Base-by-base conservation (phyloP, 2,329 filamentous ascomycete genomes). In the Pseudogymnoascus verrucosus region DNA sequence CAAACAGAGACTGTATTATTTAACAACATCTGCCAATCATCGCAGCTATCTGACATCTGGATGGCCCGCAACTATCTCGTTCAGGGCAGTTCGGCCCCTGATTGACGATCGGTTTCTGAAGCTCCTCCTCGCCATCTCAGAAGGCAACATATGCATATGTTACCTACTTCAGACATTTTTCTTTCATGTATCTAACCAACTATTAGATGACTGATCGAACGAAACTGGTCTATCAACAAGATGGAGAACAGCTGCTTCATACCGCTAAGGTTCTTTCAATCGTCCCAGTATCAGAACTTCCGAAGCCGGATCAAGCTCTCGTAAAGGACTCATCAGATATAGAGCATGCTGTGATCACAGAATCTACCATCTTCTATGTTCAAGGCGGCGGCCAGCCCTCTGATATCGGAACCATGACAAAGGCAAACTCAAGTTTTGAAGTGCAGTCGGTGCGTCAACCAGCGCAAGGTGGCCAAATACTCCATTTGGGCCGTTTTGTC, bases 301-400 rank as follows among this genome's bases (percentile, higher is more conserved):
- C 64, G 8, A 62, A 65, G 21, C 63, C 63, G 7, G 64, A 72
- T 37, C 67, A 66, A 61, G 26, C 75, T 5, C 80, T 89, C 8
- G 86, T 86, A 77, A 89, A 89, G 71, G 75, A 81, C 11, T 79
- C 76, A 4, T 71, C 71, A 7, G 78, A 81, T 4, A 72, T 79
- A 1, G 79, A 84, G 67, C 79, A 81, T 69, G 80, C 85, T n/a
- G 73, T 90, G 19, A 78, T 84, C 5, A 88, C 85, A 0, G 77
- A 82, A 1, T 75, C 82, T 57, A 91, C 89, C n/a, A 86, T 91
- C 65, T 91, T 91, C 74, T 86, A 91, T 66, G 84, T 87, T 0
- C 89, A 91, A 73, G 89, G 89, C 19, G 89, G 89, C 65, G 89
- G 89, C 6, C 89, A 91, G 69, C 89, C 89, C 0, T 87, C 83